These are phyloP conservation scores for Neofusicoccum ribis DNA, from an alignment of 2,329 filamentous ascomycete genomes.

Conservation along the genomic window DNA sequence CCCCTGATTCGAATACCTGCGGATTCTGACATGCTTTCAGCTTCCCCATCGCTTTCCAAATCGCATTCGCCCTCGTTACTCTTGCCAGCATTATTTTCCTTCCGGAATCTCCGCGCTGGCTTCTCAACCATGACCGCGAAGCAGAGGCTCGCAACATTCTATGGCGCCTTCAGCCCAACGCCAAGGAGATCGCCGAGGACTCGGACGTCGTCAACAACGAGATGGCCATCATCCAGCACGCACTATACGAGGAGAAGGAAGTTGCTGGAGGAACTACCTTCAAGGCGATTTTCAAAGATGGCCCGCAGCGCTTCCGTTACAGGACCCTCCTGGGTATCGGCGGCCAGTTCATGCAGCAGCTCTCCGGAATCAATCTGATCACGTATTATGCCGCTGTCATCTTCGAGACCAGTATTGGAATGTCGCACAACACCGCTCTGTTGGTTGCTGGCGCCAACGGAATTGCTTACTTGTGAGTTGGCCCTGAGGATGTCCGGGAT, in stretches of 20 bases:
- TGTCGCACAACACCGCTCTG: conserved; percentile 39
- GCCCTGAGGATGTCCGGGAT: conserved; percentile 18
- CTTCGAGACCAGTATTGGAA: conserved; percentile 48
- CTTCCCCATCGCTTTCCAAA: conserved; percentile 48
- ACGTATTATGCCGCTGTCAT: conserved; percentile 51
- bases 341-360: conserved; percentile 50
- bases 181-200: conserved; percentile 26
- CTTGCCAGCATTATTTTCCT: conserved; percentile 48
- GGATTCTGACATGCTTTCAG: conserved; percentile 39
- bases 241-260: conserved; percentile 43
- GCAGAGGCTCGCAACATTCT: conserved; percentile 54
- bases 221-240: conserved; percentile 42
- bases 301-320: conserved; percentile 44
- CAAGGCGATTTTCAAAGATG: conserved; percentile 44
- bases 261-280: conserved; percentile 37
- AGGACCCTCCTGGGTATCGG: conserved; percentile 43
- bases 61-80: conserved; percentile 43
- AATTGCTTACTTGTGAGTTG: conserved; percentile 38
- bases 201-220: conserved; percentile 26
- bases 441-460: conserved; percentile 45
- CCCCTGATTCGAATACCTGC: conserved; percentile 34
- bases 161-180: conserved; percentile 30
- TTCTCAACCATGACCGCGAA: conserved; percentile 53
- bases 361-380: conserved; percentile 44
- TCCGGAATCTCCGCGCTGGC: conserved; percentile 60